phyloP scores from a whole-genome alignment of 2,329 filamentous ascomycete genomes.

The Alternaria panax region DNA sequence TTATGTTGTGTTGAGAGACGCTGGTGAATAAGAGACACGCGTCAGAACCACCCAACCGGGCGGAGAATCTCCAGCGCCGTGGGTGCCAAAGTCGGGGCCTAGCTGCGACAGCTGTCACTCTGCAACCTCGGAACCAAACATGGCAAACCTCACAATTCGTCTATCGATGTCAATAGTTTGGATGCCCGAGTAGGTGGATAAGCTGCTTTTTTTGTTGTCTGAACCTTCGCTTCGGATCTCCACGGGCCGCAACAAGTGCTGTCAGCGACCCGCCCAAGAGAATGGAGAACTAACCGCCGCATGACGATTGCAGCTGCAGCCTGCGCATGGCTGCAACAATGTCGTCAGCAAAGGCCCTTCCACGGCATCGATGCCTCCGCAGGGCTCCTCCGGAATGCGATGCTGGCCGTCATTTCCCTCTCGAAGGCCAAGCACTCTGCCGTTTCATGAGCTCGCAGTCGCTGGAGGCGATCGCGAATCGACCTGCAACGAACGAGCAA shows the following conservation, averaged over 20 bases:
- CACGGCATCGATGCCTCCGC: conserved; percentile 1
- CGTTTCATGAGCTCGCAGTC: not conserved
- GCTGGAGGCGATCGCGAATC: not conserved
- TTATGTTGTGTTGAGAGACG: not conserved
- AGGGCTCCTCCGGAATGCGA: not conserved
- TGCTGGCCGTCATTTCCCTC: conserved; percentile 5
- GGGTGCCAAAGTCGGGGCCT: not conserved
- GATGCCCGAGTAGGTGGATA: not conserved
- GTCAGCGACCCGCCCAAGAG: not conserved
- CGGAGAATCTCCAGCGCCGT: conserved; percentile 7
- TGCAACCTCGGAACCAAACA: not conserved
- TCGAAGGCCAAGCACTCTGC: not conserved
- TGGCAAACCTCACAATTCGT: not conserved
- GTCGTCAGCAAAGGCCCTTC: not conserved
- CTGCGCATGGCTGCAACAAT: not conserved
- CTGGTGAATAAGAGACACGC: not conserved
- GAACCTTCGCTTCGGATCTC: conserved; percentile 4
- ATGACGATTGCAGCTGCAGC: not conserved
- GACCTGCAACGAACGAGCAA: not conserved
- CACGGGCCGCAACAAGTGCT: conserved; percentile 5
- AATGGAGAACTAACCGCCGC: not conserved
- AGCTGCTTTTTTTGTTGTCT: conserved; percentile 3
- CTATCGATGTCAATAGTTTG: not conserved
- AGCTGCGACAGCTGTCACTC: conserved; percentile 7
- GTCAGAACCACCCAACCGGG: not conserved